Conservation (phyloP, 1,284 basidiomycete genomes). For the Cerioporus squamosus region DNA sequence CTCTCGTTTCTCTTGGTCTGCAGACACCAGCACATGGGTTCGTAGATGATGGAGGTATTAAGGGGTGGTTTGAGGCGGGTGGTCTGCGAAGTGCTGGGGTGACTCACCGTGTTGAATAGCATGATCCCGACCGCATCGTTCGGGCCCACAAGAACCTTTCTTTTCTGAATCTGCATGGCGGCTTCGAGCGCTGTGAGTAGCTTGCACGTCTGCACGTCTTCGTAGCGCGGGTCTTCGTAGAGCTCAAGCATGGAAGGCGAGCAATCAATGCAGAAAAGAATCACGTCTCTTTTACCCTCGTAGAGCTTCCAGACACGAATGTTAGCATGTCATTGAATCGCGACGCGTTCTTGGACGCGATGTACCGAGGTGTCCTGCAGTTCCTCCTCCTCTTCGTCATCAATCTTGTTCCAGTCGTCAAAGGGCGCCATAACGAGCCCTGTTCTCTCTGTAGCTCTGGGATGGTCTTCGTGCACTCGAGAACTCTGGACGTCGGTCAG, state of each 20-base stretch:
- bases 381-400: conserved; percentile 81
- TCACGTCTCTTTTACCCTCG: conserved; percentile 80
- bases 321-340: too few species aligned
- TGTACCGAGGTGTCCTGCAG: conserved; percentile 70
- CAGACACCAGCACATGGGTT: background rate
- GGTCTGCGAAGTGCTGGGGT: background rate
- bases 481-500: too few species aligned
- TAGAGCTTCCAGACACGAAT: conserved; percentile 52
- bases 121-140: conserved; percentile 89
- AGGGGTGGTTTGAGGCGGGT: background rate
- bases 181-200: conserved; percentile 77
- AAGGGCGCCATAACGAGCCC: conserved; percentile 70
- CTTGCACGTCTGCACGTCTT: conserved; percentile 67
- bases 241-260: conserved; percentile 87
- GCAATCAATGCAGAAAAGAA: conserved; percentile 93
- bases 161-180: conserved; percentile 85
- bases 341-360: conserved; percentile 8
- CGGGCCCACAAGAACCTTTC: conserved; percentile 87
- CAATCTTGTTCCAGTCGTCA: conserved; percentile 76
- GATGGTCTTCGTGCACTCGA: too few species aligned
- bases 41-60: too few species aligned
- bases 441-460: too few species aligned
- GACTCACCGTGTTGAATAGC: conserved; percentile 88
- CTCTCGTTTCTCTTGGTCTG: conserved; percentile 49
- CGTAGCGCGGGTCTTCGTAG: conserved; percentile 63